Evolutionary conservation across 2,329 filamentous ascomycete species (phyloP), one percentile per base, ranked within the genome.

Genomic region (Penicillium sp.): DNA sequence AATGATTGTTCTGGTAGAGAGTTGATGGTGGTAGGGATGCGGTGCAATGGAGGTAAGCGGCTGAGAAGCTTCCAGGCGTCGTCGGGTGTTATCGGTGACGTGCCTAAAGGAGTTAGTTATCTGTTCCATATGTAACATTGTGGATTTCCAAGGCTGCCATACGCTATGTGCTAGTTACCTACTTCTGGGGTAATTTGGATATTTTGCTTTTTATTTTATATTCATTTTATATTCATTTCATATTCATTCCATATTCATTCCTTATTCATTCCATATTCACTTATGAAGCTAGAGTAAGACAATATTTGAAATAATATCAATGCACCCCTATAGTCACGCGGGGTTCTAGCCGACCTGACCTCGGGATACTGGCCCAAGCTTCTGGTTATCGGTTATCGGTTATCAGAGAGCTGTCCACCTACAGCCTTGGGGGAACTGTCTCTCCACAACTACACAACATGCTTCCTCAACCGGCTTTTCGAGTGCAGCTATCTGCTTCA

Each of bases 1-100:
- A 23, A 17, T 12, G 13, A 25, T 13, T n/a, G 35, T 17, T 31
- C 17, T 27, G 46, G 29, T 46, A 27, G 31, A 37, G 33, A 6
- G 41, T 40, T 46, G 54, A 35, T 35, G 33, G 27, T 54, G 50
- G 37, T 15, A 27, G 31, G 27, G n/a, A 38, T 37, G 40, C 10
- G 21, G 31, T 51, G 54, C 7, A 31, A 27, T 29, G 13, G 47
- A 50, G 35, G 40, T 53, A 43, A 40, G 54, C 49, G 43, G 60
- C 38, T 52, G 51, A 51, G 50, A 54, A 29, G 56, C 40, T 47
- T 62, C 61, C 49, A 58, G 19, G 50, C 40, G n/a, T 65, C 62
- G 59, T 65, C 62, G 59, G 62, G 23, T 45, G 52, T 65, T 58
- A 51, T 63, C 62, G 58, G 64, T 65, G 64, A 67, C 59, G 59